phyloP scores from a whole-genome alignment of 2,329 filamentous ascomycete species.

The Blastomyces silverae region DNA sequence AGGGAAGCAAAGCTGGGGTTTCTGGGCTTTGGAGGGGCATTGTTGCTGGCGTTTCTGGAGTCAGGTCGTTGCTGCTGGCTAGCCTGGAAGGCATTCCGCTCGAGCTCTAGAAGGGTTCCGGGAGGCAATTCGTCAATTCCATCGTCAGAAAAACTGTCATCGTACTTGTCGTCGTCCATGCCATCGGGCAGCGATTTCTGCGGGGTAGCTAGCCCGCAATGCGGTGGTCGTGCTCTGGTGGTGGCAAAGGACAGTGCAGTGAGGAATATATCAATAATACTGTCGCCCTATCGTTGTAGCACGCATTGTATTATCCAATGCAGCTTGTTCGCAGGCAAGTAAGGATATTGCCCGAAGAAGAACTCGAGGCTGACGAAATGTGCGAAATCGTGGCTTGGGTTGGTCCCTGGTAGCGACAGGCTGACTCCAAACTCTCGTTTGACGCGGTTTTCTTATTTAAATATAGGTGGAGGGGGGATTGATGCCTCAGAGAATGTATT shows the following conservation, averaged over 20 bases:
- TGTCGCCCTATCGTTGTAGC: not conserved
- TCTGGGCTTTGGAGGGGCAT: constrained; percentile 13
- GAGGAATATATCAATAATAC: constrained; percentile 3
- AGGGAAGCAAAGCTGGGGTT: constrained; percentile 4
- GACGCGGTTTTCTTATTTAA: not conserved
- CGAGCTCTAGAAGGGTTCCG: constrained; percentile 40
- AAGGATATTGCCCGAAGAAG: not conserved
- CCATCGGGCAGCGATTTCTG: constrained; percentile 26
- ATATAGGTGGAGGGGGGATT: not conserved
- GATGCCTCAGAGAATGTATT: not conserved
- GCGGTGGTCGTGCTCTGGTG: not conserved
- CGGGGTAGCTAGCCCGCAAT: constrained; percentile 4
- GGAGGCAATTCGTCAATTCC: constrained; percentile 42
- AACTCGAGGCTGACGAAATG: not conserved
- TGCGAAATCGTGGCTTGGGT: not conserved
- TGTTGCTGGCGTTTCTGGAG: constrained; percentile 11
- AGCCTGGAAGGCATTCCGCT: constrained; percentile 42
- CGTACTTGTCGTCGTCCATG: constrained; percentile 44
- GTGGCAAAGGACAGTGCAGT: not conserved
- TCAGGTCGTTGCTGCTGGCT: constrained; percentile 34
- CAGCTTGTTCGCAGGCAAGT: not conserved
- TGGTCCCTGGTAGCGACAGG: too few relatives aligned
- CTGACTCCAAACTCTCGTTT: too few relatives aligned
- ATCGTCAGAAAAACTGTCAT: constrained; percentile 45
- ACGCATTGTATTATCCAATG: constrained; percentile 6